Percentiles rank a stretch among this genome's conserved stretches.
These are phyloP conservation scores for Knoxia roxburghii DNA, from an alignment of 257 asterid genomes.

Conservation along the genomic window DNA sequence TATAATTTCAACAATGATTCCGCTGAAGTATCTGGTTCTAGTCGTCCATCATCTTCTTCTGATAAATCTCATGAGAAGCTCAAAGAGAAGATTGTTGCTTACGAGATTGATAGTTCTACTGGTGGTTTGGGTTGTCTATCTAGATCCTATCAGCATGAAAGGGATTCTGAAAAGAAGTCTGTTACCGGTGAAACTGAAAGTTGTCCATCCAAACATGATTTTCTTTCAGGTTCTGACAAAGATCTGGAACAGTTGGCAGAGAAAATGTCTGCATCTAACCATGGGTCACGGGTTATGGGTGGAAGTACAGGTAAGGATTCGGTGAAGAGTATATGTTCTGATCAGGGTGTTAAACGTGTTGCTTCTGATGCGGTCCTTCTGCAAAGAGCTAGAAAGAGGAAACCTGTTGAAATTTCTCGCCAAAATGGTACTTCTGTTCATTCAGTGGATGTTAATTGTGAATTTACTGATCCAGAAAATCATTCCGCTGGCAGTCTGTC, in stretches of 20 bases:
- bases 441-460: conserved; percentile 18
- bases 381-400: conserved; percentile 31
- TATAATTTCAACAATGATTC: conserved; percentile 26
- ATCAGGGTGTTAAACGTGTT: conserved; percentile 17
- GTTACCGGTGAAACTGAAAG: not conserved
- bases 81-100: conserved; percentile 18
- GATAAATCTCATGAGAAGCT: conserved; percentile 26
- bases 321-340: conserved; percentile 4
- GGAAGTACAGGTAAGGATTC: conserved; percentile 21
- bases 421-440: conserved; percentile 12
- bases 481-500: conserved; percentile 13
- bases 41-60: conserved; percentile 19
- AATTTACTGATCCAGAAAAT: conserved; percentile 10
- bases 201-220: not conserved
- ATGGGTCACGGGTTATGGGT: conserved; percentile 17
- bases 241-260: conserved; percentile 12
- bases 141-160: not conserved
- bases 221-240: conserved; percentile 9
- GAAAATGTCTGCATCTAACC: conserved; percentile 23
- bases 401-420: conserved; percentile 20
- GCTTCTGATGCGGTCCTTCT: conserved; percentile 21
- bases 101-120: not conserved
- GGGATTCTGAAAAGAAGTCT: conserved; percentile 1
- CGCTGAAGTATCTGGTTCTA: conserved; percentile 19
- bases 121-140: not conserved